Base-by-base conservation (phyloP, 768 basidiomycete species). In the Amanita rimosa region DNA sequence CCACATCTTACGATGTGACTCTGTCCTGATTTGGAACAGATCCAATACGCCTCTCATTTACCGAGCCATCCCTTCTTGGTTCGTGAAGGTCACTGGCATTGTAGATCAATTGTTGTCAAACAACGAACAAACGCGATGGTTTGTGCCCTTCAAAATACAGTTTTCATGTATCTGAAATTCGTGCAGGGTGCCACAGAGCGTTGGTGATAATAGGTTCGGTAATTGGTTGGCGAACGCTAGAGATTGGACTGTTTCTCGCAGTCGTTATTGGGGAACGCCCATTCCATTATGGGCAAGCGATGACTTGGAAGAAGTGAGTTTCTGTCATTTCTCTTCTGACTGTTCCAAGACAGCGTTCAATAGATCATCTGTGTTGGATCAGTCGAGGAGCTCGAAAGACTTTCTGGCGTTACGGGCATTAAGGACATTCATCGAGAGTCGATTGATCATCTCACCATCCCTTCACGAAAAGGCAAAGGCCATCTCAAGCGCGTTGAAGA, bases 231-330 rank as follows among this genome's bases (percentile, higher is more conserved):
- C 86, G 42, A 97, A 95, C 64, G 96, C 96, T n/a, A 79, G 94
- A 17, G 96, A 99, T 61, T 99, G 96, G 96, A 98, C 97, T 61
- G 75, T 99, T 54, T 96, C 94, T n/a, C 79, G 96, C 53, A 98
- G 98, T 70, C 78, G 96, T 42, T 99, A 98, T 63, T 99, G 94
- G 94, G 96, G 95, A 29, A 98, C 94, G 4, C 96, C 96, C 14
- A 82, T 99, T 49, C 96, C 96, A 9, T 69, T 99, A 31, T 99
- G 96, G 96, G 90, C 73, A 22, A 93, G 87, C 59, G 91, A 94
- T 0, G 96, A 99, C 64, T 70, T 79, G 58, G 76, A 91, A 62
- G 96, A 99, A 78, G 92, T 86, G 40, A 41, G 22, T 24, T 41
- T 11, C 3, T 6, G 11, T 46, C 8, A 5, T 31, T 19, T 6